Evolutionary conservation across 352 stramenopile species (phyloP).

Genomic region (Blastocystis sp.): DNA sequence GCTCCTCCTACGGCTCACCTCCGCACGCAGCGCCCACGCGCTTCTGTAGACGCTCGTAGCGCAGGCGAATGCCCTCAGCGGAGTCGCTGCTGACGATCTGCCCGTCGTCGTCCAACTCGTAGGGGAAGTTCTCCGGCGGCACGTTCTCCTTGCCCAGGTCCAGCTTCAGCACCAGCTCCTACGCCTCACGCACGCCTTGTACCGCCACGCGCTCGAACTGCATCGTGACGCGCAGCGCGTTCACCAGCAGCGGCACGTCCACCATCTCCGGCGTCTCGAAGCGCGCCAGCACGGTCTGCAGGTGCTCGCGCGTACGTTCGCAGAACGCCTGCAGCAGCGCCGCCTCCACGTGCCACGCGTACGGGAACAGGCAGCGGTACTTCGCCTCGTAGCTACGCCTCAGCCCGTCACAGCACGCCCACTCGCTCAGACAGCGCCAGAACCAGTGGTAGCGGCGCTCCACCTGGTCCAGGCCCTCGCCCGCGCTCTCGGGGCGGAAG

Average conservation of each 20-base stretch:
- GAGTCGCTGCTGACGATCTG: constrained; percentile 75
- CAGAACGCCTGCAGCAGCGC: constrained; percentile 88
- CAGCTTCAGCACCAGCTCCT: not conserved
- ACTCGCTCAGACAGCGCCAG: constrained; percentile 76
- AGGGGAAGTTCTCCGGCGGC: constrained; percentile 55
- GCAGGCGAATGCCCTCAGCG: constrained; percentile 74
- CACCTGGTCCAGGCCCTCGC: constrained; percentile 76
- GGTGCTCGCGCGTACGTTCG: constrained; percentile 77
- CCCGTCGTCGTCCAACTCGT: constrained; percentile 71
- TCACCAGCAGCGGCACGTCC: no score
- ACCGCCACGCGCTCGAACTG: no score
- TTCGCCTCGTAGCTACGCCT: constrained; percentile 69
- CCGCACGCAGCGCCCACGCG: constrained; percentile 61
- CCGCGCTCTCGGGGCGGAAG: constrained; percentile 73
- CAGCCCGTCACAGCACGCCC: not conserved
- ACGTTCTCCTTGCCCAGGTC: constrained; percentile 71
- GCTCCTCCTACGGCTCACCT: constrained; percentile 69
- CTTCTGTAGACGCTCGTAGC: constrained; percentile 73
- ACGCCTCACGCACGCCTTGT: no score
- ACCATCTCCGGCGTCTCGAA: constrained; percentile 70
- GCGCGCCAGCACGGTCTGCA: constrained; percentile 71
- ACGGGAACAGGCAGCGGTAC: constrained; percentile 89
- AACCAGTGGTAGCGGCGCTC: constrained; percentile 85
- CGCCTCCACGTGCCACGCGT: constrained; percentile 89
- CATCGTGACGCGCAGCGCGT: no score